Evolutionary conservation across 805 yeast species (phyloP).

Genomic region (Wickerhamiella australiensis): DNA sequence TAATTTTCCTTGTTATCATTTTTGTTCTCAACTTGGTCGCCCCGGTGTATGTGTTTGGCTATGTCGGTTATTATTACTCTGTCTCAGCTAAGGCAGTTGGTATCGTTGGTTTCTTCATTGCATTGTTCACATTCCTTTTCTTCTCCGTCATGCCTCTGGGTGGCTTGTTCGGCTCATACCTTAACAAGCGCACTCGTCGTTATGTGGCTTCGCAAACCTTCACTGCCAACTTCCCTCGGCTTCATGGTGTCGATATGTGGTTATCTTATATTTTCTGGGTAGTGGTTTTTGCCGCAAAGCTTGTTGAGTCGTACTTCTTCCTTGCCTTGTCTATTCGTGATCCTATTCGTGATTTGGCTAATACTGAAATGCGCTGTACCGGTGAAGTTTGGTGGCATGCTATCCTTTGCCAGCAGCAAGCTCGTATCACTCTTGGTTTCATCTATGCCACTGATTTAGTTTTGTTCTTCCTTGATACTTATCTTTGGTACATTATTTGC

Average conservation of each 20-base stretch:
- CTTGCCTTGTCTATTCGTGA: conserved; percentile 81
- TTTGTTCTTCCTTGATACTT: conserved; percentile 96
- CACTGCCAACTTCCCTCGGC: conserved; percentile 77
- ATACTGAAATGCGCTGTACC: conserved; percentile 79
- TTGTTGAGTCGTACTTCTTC: conserved; percentile 82
- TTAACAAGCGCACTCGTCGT: conserved; percentile 74
- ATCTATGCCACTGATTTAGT: conserved; percentile 88
- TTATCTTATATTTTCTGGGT: conserved; percentile 88
- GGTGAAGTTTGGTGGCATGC: conserved; percentile 89
- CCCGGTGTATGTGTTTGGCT: conserved; percentile 70
- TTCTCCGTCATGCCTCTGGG: conserved; percentile 94
- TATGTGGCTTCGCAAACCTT: conserved; percentile 91
- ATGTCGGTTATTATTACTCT: conserved; percentile 50
- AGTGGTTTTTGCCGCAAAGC: conserved; percentile 79
- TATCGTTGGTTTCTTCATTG: conserved; percentile 79
- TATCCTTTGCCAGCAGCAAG: conserved; percentile 69
- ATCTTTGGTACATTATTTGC: conserved; percentile 94
- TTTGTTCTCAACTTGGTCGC: conserved; percentile 72
- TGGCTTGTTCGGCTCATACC: conserved; percentile 85
- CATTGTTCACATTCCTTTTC: conserved; percentile 70
- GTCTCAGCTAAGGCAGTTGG: conserved; percentile 66
- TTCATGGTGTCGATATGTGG: conserved; percentile 87
- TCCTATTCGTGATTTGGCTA: conserved; percentile 81
- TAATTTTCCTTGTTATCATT: conserved; percentile 57
- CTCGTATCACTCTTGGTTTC: conserved; percentile 78